A percentile compares a stretch with the other conserved stretches of the same genome.
Conservation (phyloP, 2,329 filamentous ascomycete genomes). For the Raffaelea arxii region DNA sequence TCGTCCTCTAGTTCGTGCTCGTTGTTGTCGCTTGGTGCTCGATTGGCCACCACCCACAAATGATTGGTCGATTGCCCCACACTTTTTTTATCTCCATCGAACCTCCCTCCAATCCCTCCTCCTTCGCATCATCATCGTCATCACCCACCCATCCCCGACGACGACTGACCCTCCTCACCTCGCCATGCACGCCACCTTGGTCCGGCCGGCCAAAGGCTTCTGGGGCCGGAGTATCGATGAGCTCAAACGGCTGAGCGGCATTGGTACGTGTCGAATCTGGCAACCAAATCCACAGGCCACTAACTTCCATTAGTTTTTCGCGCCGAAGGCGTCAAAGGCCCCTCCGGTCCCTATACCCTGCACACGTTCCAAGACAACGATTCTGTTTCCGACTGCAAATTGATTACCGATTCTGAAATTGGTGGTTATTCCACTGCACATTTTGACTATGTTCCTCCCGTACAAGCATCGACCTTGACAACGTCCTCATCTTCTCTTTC, state of each 20-base stretch:
- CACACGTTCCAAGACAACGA: constrained; percentile 49
- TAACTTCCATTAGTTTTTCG: background rate
- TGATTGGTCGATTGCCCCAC: no score
- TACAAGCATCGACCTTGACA: no score
- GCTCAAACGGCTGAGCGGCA: constrained; percentile 44
- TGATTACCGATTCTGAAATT: constrained; percentile 79
- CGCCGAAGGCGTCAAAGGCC: constrained; percentile 53
- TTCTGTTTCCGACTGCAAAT: constrained; percentile 48
- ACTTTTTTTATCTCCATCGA: no score
- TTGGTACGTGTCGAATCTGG: constrained; percentile 31
- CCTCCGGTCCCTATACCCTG: constrained; percentile 53
- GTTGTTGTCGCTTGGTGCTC: no score
- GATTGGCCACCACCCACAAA: no score
- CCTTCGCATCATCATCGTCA: no score
- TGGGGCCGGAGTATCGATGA: constrained; percentile 50
- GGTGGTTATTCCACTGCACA: constrained; percentile 73
- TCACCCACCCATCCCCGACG: no score
- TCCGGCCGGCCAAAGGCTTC: constrained; percentile 40
- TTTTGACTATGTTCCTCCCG: constrained; percentile 64
- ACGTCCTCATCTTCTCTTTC: constrained; percentile 15
- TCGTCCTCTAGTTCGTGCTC: no score
- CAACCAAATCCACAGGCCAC: background rate
- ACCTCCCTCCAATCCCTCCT: no score
- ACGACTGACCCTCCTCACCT: background rate
- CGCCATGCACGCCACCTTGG: constrained; percentile 37